phyloP scores from a whole-genome alignment of 2,329 filamentous ascomycete genomes.

The Aspergillus vadensis region DNA sequence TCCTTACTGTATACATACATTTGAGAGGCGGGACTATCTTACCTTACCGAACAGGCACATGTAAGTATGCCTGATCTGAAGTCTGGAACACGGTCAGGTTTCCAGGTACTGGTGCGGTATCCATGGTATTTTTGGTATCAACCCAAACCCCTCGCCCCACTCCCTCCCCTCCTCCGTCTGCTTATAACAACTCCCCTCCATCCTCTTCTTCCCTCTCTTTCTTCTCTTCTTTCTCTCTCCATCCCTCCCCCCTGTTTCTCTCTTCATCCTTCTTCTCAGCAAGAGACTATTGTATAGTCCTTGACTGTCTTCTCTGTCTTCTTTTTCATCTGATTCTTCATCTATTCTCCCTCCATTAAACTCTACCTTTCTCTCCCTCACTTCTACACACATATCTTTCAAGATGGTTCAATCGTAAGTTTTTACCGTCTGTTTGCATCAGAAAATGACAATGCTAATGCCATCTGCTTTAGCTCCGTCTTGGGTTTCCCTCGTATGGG shows the following conservation, averaged over 20 bases:
- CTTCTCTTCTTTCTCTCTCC: conserved; percentile 20
- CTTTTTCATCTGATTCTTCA: conserved; percentile 8
- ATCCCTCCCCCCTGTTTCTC: conserved; percentile 31
- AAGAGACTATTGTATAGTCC: conserved; percentile 27
- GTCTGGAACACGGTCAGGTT: neutral
- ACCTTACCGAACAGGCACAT: neutral
- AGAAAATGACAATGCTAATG: conserved; percentile 3
- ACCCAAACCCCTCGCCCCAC: conserved; percentile 5
- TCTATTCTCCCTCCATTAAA: conserved; percentile 2
- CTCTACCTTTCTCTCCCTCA: conserved; percentile 9
- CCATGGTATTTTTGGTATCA: neutral
- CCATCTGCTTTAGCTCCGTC: conserved; percentile 59
- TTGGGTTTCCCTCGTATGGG: conserved; percentile 99
- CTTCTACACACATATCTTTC: conserved; percentile 34
- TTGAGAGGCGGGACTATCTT: neutral
- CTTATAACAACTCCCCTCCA: conserved; percentile 10
- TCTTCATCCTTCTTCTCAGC: conserved; percentile 19
- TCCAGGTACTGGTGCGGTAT: neutral
- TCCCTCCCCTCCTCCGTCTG: conserved; percentile 1
- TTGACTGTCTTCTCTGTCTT: conserved; percentile 17
- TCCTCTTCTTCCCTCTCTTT: conserved; percentile 1
- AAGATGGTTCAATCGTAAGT: conserved; percentile 64
- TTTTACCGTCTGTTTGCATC: neutral
- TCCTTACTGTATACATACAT: too few species aligned
- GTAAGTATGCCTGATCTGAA: neutral